Base-by-base conservation (phyloP, 257 asterid genomes). In the Plantago ovata region DNA sequence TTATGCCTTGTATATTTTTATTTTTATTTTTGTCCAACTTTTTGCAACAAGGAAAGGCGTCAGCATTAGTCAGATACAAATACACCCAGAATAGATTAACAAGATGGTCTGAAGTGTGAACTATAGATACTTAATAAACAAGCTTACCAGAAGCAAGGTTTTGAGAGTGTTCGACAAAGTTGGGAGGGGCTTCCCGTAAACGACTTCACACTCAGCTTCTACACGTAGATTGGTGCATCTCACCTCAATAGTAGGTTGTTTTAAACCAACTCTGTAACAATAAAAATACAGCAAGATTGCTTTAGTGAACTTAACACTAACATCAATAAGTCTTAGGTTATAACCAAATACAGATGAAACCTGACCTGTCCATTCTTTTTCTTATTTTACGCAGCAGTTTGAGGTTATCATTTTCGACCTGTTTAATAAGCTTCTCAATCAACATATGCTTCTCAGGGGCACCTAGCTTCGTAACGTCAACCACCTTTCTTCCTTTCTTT, bases 181-280 rank as follows among this genome's bases (percentile, higher is more conserved):
- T 10, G 95, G 95, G 22, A 85, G 77, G 21, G 95, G 91, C 72
- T 78, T 82, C 43, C 92, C 95, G n/a, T 76, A 43, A 52, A 85
- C 89, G 64, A 85, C 86, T 71, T 80, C 79, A 65, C 88, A 80
- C 63, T 83, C 86, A 0, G 92, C 92, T 65, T 77, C 81, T 19
- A 83, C 70, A 39, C 51, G 49, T 58, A 85, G 69, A 57, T 78
- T 73, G 8, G 28, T 22, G 36, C 75, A 85, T 47, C 83, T 69
- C 32, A 85, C 95, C 70, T 83, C 95, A 62, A 85, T 78, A 1
- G 79, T 75, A 49, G 95, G 86, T 52, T 68, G 62, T 58, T 76
- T 48, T 45, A 85, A 73, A 33, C 86, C 92, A 70, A 75, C 92
- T 72, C 95, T 85, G 63, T 73, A 65, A 15, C 54, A 64, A 21